A percentile compares a stretch with the other conserved stretches of the same genome.
phyloP scores from a whole-genome alignment of 1,284 basidiomycete species.

The Vanrija sp. region DNA sequence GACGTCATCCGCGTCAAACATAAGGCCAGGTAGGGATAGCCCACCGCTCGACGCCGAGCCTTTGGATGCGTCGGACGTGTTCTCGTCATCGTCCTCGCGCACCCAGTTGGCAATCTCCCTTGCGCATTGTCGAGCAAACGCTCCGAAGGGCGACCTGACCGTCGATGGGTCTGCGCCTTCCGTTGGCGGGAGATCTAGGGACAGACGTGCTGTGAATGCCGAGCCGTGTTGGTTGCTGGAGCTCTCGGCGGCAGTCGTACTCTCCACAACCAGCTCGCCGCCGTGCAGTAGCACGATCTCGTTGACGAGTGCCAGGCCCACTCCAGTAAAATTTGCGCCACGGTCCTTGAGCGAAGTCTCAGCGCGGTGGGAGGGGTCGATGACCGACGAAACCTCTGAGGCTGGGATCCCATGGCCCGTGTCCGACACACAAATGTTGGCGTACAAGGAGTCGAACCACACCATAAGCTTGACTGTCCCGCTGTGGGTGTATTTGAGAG shows the following conservation, averaged over 20 bases:
- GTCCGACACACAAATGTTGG: slow-evolving; percentile 34
- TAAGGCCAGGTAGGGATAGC: slow-evolving; percentile 3
- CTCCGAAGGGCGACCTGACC: not conserved
- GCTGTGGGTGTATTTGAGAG: slow-evolving; percentile 27
- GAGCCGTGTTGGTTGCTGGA: slow-evolving; percentile 19
- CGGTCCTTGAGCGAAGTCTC: not conserved
- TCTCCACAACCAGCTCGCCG: slow-evolving; percentile 36
- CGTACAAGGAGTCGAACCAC: slow-evolving; percentile 14
- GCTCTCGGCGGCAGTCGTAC: slow-evolving; percentile 18
- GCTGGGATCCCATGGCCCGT: slow-evolving; percentile 43
- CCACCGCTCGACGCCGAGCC: not conserved
- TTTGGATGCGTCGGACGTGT: not conserved
- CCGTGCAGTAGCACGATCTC: slow-evolving; percentile 43
- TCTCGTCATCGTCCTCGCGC: not conserved
- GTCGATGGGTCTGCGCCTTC: not conserved
- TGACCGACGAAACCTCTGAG: slow-evolving; percentile 9
- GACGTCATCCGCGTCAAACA: slow-evolving; percentile 41
- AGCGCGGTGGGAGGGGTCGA: slow-evolving; percentile 17
- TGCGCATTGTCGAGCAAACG: not conserved
- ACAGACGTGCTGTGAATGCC: slow-evolving; percentile 23
- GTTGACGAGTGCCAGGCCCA: slow-evolving; percentile 15
- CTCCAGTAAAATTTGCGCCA: slow-evolving; percentile 11
- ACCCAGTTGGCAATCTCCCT: not conserved
- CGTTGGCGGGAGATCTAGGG: slow-evolving; percentile 4
- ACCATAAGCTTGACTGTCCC: slow-evolving; percentile 22